These are phyloP conservation scores for Aspergillus sp. DNA, from an alignment of 2,329 filamentous ascomycete genomes.

Conservation along the genomic window DNA sequence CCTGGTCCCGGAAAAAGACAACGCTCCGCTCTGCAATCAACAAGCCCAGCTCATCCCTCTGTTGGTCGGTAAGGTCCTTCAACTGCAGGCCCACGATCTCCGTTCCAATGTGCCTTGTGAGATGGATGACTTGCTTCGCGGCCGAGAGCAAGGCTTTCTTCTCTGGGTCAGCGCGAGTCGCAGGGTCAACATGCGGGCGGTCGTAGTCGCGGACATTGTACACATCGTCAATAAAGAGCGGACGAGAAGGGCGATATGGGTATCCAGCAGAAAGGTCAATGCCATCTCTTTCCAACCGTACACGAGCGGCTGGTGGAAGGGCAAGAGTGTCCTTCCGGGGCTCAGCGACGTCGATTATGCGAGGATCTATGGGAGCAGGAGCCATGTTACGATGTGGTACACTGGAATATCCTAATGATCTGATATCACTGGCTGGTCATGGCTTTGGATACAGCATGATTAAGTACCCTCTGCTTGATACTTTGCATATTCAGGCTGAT, in stretches of 20 bases:
- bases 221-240: constrained; percentile 63
- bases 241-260: constrained; percentile 61
- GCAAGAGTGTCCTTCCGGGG: constrained; percentile 59
- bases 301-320: constrained; percentile 51
- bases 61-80: constrained; percentile 53
- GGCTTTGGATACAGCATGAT: background rate
- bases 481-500: background rate
- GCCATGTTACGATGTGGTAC: constrained; percentile 37
- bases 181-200: constrained; percentile 53
- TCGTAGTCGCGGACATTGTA: constrained; percentile 57
- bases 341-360: constrained; percentile 57
- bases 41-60: constrained; percentile 56
- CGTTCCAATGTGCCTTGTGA: constrained; percentile 58
- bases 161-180: constrained; percentile 57
- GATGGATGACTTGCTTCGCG: constrained; percentile 56
- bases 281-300: constrained; percentile 59
- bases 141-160: constrained; percentile 56
- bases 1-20: constrained; percentile 61
- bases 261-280: constrained; percentile 65
- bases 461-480: constrained; percentile 1
- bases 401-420: background rate
- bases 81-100: constrained; percentile 59
- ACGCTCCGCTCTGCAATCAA: constrained; percentile 59
- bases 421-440: background rate
- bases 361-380: constrained; percentile 54